Evolutionary conservation across 2,329 filamentous ascomycete species (phyloP).

Genomic region (Scedosporium dehoogii): DNA sequence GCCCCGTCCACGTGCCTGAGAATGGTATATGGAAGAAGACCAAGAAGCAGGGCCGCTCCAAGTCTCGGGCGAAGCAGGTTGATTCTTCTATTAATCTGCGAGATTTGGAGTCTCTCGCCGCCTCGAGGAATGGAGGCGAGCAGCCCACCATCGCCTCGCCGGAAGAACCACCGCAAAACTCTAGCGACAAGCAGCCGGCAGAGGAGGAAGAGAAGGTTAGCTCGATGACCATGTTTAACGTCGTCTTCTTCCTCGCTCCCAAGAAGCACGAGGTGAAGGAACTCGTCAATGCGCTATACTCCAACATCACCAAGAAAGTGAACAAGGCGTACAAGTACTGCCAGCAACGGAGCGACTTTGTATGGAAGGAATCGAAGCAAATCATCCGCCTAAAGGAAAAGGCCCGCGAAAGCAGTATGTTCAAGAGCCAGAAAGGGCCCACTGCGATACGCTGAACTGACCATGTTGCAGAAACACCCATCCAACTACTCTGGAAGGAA

Average conservation of each 20-base stretch:
- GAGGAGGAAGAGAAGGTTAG: conserved; percentile 51
- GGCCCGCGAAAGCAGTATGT: conserved; percentile 57
- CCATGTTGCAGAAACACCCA: conserved; percentile 37
- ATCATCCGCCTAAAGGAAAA: conserved; percentile 76
- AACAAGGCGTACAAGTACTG: conserved; percentile 89
- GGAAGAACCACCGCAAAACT: conserved; percentile 15
- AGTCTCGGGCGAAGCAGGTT: conserved; percentile 6
- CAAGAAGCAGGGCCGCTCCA: conserved; percentile 16
- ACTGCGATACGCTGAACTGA: background rate
- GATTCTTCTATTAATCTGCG: background rate
- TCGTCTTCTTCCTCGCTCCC: conserved; percentile 84
- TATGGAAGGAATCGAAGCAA: conserved; percentile 81
- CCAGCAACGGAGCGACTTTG: conserved; percentile 80
- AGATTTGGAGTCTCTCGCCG: background rate
- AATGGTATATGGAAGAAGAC: conserved; percentile 60
- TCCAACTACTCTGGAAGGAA: conserved; percentile 59
- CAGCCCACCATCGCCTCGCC: background rate
- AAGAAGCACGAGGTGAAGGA: conserved; percentile 66
- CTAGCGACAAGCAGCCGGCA: background rate
- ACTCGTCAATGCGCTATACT: conserved; percentile 68
- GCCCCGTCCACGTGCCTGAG: conserved; percentile 71
- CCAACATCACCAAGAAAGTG: conserved; percentile 83
- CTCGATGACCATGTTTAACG: conserved; percentile 93
- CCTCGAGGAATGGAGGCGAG: background rate
- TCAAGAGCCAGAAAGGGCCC: background rate